Base-by-base conservation (phyloP, 129 eudicot genomes). In the Escallonia herrerae region DNA sequence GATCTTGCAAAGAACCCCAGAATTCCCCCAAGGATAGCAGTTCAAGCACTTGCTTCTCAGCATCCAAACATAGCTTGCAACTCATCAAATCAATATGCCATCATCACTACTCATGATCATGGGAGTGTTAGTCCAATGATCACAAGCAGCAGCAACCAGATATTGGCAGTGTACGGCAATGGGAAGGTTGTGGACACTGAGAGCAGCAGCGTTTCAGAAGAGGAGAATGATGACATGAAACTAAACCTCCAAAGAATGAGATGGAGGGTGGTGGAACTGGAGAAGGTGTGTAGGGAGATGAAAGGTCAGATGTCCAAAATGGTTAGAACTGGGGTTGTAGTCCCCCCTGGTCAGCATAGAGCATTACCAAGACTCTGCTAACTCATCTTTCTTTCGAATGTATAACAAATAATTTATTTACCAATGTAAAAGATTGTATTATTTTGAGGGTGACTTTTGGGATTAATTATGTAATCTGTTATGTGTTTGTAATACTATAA, bases 1-100 rank as follows among this genome's bases (percentile, higher is more conserved):
- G 96, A 91, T 69, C 81, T 91, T 2, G 97, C 97, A 43, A 87
- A 84, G 77, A 91, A 91, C 78, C 95, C 96, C 0, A 73, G 87
- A 69, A 87, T 84, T 56, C 96, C 97, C 48, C 96, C 96, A 45
- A 58, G 86, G 71, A 71, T 87, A 2, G 84, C 97, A 7, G 76
- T 91, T 40, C 82, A 87, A 76, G 97, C 97, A 42, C 94, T 91
- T 12, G 76, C 82, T 22, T 79, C 94, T 43, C 97, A 91, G 39
- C 83, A 71, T 64, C 65, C 79, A 49, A 76, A 68, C 60, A 68
- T 77, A 64, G 66, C 64, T 43, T 39, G 50, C 7, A 63, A 42
- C 37, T 52, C 56, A 64, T 60, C 9, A 70, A 43, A 56, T 11
- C 43, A 75, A 22, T 38, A 62, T 15, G 40, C 15, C 65, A 42